Conservation (phyloP, 2,329 filamentous ascomycete genomes). For the Parasarocladium wereldwijsianum region DNA sequence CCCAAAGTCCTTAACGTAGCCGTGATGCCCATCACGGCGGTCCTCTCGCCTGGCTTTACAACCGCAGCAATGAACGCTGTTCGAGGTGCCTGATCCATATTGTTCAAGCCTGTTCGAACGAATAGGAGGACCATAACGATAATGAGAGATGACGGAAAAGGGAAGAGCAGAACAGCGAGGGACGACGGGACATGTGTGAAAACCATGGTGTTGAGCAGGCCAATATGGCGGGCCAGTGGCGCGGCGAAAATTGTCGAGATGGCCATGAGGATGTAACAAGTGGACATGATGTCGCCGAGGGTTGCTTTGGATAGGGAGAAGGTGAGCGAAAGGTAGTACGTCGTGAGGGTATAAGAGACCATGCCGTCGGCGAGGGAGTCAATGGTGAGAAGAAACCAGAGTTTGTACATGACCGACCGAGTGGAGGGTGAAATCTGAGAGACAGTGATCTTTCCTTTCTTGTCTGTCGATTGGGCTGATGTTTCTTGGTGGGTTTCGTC, state of each 20-base stretch:
- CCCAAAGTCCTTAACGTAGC: conserved; percentile 44
- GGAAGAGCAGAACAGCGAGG: conserved; percentile 44
- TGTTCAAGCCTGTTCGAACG: conserved; percentile 46
- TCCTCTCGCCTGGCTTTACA: conserved; percentile 48
- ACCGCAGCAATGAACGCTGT: conserved; percentile 53
- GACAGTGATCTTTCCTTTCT: conserved; percentile 21
- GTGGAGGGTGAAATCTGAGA: conserved; percentile 43
- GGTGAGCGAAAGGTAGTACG: conserved; percentile 42
- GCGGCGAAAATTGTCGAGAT: conserved; percentile 41
- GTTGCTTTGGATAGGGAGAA: conserved; percentile 40
- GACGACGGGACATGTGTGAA: conserved; percentile 49
- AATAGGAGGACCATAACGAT: conserved; percentile 41
- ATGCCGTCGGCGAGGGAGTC: conserved; percentile 54
- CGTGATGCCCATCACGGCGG: conserved; percentile 57
- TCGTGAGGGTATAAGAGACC: conserved; percentile 41
- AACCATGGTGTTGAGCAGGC: conserved; percentile 50
- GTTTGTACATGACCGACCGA: conserved; percentile 42
- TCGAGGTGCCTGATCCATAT: conserved; percentile 55
- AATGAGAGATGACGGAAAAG: conserved; percentile 33
- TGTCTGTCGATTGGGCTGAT: background rate
- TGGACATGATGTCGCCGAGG: conserved; percentile 43
- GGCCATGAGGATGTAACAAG: conserved; percentile 36
- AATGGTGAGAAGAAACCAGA: conserved; percentile 50
- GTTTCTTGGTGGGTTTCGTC: conserved; percentile 1
- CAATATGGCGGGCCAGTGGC: conserved; percentile 40